Evolutionary conservation across 768 basidiomycete genomes (phyloP), one percentile per base, ranked within the genome.

Genomic region (Leccinum subgranulosum): DNA sequence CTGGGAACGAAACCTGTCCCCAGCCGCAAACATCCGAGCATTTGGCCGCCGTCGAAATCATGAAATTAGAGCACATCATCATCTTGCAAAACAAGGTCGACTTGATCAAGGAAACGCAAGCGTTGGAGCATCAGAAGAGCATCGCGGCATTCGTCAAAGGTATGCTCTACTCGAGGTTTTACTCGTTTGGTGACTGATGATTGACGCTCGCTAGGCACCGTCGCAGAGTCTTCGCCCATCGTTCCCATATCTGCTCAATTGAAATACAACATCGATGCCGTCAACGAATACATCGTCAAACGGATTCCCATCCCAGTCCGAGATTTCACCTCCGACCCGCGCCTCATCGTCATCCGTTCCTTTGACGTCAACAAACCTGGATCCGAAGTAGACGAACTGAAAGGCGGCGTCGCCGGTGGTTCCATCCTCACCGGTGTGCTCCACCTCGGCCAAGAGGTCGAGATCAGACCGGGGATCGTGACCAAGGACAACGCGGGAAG

Each of bases 361-460:
- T 99, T 98, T 76, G 97, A 99, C 73, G 96, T 99, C 73, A 99
- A 99, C 83, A 98, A 97, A 75, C 97, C 97, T 11, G 97, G 96
- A 70, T 86, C 95, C 4, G 94, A 94, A 69, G 94, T 98, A 4
- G 90, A 96, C 64, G 97, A 99, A 45, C 82, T 98, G 59, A 96
- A 98, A 76, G 96, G 96, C 57, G 97, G 97, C 68, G 97, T 98
- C 39, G 97, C 97, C 17, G 97, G 97, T 73, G 96, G 97, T 19
- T 94, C 90, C 11, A 96, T 98, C 69, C 81, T 99, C 60, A 91
- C 86, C 5, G 96, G 97, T 66, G 88, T 97, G 23, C 84, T 99
- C 58, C 83, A 81, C 58, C 80, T 98, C 48, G 94, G 97, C 0
- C 84, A 88, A 75, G 92, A 97, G 71, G 92, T 98, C 59, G 97